Percentiles rank a stretch among this genome's conserved stretches.
Evolutionary conservation across 306 rosid genomes (phyloP).

Genomic region (Canavalia gladiata): DNA sequence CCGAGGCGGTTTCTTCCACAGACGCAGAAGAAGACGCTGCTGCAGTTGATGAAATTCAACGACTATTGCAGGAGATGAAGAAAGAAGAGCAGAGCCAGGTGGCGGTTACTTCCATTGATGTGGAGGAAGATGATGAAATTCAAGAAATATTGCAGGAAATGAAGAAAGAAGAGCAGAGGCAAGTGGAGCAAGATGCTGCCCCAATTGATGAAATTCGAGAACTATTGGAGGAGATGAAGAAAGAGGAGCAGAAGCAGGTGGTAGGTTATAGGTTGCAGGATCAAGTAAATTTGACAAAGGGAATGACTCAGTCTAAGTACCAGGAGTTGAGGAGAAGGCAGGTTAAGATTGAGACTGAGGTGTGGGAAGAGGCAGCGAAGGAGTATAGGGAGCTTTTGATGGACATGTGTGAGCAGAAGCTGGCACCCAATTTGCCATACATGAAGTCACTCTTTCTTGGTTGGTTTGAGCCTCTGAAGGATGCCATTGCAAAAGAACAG

Average conservation of each 20-base stretch:
- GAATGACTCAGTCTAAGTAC: constrained; percentile 60
- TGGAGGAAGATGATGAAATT: too few relatives aligned
- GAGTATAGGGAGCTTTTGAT: constrained; percentile 86
- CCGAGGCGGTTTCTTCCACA: constrained; percentile 75
- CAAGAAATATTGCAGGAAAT: too few relatives aligned
- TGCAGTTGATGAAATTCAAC: constrained; percentile 56
- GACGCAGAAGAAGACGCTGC: constrained; percentile 74
- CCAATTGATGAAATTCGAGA: constrained; percentile 61
- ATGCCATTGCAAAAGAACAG: constrained; percentile 79
- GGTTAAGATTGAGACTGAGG: constrained; percentile 85
- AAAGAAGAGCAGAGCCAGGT: constrained; percentile 59
- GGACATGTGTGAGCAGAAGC: constrained; percentile 93
- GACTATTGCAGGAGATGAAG: constrained; percentile 60
- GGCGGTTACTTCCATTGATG: not conserved
- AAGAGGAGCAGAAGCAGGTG: constrained; percentile 57
- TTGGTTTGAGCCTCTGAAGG: constrained; percentile 89
- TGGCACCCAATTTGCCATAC: constrained; percentile 92
- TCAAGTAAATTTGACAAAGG: constrained; percentile 39
- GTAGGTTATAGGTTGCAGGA: constrained; percentile 41
- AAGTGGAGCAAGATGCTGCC: constrained; percentile 59
- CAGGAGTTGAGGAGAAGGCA: constrained; percentile 70
- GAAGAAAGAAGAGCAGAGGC: constrained; percentile 28
- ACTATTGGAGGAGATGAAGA: constrained; percentile 62
- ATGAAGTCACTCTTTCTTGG: constrained; percentile 93
- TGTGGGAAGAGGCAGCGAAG: constrained; percentile 81